These are phyloP conservation scores for Metarhizium album DNA, from an alignment of 2,329 filamentous ascomycete genomes.

Conservation along the genomic window DNA sequence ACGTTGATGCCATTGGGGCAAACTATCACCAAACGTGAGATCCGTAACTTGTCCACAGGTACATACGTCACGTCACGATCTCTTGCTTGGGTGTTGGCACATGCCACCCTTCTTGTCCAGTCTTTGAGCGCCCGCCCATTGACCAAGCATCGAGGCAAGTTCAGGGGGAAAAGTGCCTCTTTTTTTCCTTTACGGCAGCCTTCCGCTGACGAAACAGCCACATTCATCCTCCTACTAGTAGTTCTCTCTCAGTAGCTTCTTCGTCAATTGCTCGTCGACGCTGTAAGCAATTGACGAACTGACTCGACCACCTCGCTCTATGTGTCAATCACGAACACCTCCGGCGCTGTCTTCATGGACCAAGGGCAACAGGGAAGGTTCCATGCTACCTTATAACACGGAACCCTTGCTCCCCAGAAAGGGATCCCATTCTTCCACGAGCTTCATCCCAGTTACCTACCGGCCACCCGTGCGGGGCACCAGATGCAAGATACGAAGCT, in stretches of 20 bases:
- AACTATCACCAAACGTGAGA: neutral
- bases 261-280: neutral
- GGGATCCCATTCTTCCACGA: neutral
- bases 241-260: neutral
- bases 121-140: neutral
- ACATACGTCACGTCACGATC: neutral
- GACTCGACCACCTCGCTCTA: neutral
- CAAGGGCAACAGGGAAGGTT: neutral
- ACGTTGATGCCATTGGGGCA: neutral
- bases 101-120: neutral
- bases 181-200: neutral
- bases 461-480: neutral
- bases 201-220: neutral
- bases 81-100: neutral
- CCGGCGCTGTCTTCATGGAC: neutral
- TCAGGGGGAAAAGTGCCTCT: neutral
- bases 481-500: neutral
- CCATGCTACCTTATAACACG: neutral
- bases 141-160: neutral
- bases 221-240: neutral
- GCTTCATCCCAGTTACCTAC: neutral
- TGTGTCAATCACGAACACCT: too few relatives aligned
- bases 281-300: too few relatives aligned
- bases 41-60: neutral
- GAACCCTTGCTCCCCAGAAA: neutral